phyloP scores from a whole-genome alignment of 202 grass and related monocot species.

The Carex arenaria region DNA sequence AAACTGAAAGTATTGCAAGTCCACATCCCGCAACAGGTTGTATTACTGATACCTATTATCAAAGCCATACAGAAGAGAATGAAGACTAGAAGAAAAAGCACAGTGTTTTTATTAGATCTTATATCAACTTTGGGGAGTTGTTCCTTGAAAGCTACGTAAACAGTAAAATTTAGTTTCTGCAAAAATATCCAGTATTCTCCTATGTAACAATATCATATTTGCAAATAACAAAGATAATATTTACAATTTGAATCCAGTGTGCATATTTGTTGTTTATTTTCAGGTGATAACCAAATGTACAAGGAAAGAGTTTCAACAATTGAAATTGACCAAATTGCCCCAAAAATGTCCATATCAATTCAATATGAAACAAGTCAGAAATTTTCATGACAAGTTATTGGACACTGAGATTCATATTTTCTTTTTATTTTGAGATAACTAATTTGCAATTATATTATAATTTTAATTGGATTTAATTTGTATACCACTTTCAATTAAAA shows the following conservation, averaged over 20 bases:
- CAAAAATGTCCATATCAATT: background rate
- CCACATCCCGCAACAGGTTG: slow-evolving; percentile 93
- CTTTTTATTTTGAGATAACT: background rate
- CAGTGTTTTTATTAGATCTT: background rate
- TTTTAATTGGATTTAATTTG: background rate
- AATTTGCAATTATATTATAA: background rate
- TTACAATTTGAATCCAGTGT: background rate
- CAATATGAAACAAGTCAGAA: too few species aligned
- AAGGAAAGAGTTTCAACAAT: background rate
- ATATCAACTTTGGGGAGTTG: background rate
- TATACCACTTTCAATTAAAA: background rate
- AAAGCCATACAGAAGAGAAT: background rate
- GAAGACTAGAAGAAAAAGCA: background rate
- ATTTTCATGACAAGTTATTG: background rate
- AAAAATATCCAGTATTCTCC: background rate
- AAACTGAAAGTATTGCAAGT: slow-evolving; percentile 89
- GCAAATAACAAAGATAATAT: background rate
- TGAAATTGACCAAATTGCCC: background rate
- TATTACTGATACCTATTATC: slow-evolving; percentile 86
- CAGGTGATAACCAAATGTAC: background rate
- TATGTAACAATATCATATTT: background rate
- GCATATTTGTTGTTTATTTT: background rate
- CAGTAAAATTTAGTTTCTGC: background rate
- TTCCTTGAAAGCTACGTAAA: background rate
- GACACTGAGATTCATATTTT: background rate